Percentiles rank a stretch among this genome's conserved stretches.
These are phyloP conservation scores for Rutstroemia sp. DNA, from an alignment of 2,329 filamentous ascomycete genomes.

Conservation along the genomic window DNA sequence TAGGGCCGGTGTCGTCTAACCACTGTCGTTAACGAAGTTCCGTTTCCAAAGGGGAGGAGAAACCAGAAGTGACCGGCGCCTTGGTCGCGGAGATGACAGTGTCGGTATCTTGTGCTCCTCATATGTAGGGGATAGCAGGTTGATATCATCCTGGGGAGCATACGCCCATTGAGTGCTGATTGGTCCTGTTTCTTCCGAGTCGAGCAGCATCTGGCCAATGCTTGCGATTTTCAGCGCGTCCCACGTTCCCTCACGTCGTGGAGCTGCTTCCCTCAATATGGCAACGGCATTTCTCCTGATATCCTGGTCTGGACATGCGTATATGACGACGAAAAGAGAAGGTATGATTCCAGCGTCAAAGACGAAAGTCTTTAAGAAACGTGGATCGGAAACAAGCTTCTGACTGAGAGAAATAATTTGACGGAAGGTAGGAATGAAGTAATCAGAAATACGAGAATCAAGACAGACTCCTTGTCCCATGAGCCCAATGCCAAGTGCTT, in stretches of 20 bases:
- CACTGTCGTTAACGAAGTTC: background rate
- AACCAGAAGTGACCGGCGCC: slow-evolving; percentile 7
- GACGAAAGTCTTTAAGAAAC: slow-evolving; percentile 18
- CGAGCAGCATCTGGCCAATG: slow-evolving; percentile 10
- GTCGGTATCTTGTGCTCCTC: slow-evolving; percentile 3
- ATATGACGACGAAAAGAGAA: slow-evolving; percentile 16
- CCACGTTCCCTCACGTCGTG: slow-evolving; percentile 19
- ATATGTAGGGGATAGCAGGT: background rate
- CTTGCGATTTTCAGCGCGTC: slow-evolving; percentile 13
- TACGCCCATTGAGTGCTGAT: background rate
- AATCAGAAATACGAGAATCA: background rate
- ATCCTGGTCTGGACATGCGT: slow-evolving; percentile 9
- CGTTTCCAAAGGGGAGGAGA: slow-evolving; percentile 4
- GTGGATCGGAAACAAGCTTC: slow-evolving; percentile 8
- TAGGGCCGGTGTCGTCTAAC: background rate
- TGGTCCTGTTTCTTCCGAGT: slow-evolving; percentile 4
- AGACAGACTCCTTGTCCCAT: slow-evolving; percentile 10
- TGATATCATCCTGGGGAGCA: background rate
- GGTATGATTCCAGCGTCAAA: slow-evolving; percentile 20
- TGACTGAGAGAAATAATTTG: slow-evolving; percentile 15
- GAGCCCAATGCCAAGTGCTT: slow-evolving; percentile 10
- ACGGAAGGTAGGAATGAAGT: slow-evolving; percentile 6
- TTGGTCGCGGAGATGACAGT: background rate
- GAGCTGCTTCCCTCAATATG: slow-evolving; percentile 11
- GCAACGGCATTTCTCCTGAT: slow-evolving; percentile 16